These are phyloP conservation scores for Russula sp. DNA, from an alignment of 768 basidiomycete genomes.

Conservation along the genomic window DNA sequence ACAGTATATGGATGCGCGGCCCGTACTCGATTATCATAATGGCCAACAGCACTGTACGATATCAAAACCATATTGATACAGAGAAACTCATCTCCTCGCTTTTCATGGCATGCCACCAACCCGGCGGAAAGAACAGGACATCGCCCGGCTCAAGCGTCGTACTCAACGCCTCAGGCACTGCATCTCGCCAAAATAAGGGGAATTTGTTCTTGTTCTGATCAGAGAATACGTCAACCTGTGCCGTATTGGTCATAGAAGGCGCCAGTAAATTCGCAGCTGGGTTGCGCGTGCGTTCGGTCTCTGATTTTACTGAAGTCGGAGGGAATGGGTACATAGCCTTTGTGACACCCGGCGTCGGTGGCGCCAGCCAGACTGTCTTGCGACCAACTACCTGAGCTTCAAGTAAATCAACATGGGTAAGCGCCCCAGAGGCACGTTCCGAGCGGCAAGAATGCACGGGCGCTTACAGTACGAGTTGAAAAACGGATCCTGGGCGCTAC, in stretches of 20 bases:
- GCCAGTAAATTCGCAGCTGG: conserved; percentile 42
- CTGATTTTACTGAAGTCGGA: conserved; percentile 23
- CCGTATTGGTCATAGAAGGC: conserved; percentile 74
- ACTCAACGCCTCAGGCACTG: conserved; percentile 56
- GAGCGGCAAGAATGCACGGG: conserved; percentile 1
- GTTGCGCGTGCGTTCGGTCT: conserved; percentile 35
- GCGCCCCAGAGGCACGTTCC: background rate
- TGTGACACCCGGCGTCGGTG: conserved; percentile 48
- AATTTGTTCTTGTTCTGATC: conserved; percentile 36
- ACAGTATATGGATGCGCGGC: background rate
- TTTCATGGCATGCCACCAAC: conserved; percentile 94
- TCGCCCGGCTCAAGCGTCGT: conserved; percentile 78
- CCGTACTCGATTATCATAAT: background rate
- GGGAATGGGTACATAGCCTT: conserved; percentile 59
- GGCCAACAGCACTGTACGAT: background rate
- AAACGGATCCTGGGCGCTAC: conserved; percentile 72
- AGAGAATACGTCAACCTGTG: conserved; percentile 76
- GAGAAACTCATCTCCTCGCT: conserved; percentile 81
- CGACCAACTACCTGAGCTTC: conserved; percentile 83
- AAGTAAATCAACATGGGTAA: conserved; percentile 3
- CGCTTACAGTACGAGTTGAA: conserved; percentile 82
- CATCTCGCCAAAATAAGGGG: conserved; percentile 55
- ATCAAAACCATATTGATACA: conserved; percentile 87
- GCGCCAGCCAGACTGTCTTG: conserved; percentile 92
- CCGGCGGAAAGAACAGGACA: conserved; percentile 82